Base-by-base conservation (phyloP, 768 basidiomycete genomes). In the Pisolithus marmoratus region DNA sequence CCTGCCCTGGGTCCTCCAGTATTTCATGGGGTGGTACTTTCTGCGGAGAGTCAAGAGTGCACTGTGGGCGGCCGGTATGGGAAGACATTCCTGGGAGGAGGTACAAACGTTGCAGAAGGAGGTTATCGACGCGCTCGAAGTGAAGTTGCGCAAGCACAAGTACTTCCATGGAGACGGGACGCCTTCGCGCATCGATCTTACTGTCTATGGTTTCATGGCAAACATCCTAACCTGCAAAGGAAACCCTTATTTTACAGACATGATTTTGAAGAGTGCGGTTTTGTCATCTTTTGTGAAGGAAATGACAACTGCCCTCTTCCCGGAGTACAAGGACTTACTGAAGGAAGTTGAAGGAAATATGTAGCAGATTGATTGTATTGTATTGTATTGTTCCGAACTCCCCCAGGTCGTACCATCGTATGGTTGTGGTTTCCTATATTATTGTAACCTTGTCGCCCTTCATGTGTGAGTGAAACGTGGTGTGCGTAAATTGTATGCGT, bases 51-150 rank as follows among this genome's bases (percentile, higher is more conserved):
- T 58, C 29, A 56, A 34, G 2, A 27, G 45, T 6, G 43, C 26
- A 40, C 31, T 71, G 40, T 55, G 63, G 54, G 38, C 51, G 14
- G 54, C 36, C 1, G 70, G 68, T n/a, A 41, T 66, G 2, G 68
- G 70, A 36, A 58, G 68, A 4, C 68, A 71, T 49, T 61, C 66
- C n/a, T 53, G 44, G n/a, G 68, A 64, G 43, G 68, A 69, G 37
- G 64, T 64, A 38, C 58, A 66, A 14, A 50, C 58, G 36, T 49
- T 69, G 49, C 58, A 68, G 47, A 61, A 50, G 48, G 68, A 69
- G 51, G 64, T 54, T 0, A 54, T 70, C 8, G 66, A 63, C 2
- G 70, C 59, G 0, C 64, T 69, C 42, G 68, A 66, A 38, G 51
- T 47, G 49, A 64, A 63, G 38, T 60, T 68, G n/a, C 26, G 55